Evolutionary conservation across 139 green algal species (phyloP).

Genomic region (Nannochloris sp.): DNA sequence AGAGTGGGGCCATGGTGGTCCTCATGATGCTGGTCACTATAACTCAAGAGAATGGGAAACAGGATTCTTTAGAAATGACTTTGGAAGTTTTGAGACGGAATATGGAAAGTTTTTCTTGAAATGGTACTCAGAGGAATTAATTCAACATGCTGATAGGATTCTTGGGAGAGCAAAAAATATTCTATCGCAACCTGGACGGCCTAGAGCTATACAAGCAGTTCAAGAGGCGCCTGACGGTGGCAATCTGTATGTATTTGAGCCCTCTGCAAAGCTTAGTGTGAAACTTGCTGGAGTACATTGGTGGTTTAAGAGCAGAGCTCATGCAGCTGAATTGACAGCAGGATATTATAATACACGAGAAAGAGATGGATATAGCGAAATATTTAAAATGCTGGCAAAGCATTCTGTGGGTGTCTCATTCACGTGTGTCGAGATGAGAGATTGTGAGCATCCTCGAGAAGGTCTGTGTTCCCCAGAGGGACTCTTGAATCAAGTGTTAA

Average conservation of each 20-base stretch:
- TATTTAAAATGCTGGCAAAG: conserved; percentile 49
- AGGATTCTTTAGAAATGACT: conserved; percentile 79
- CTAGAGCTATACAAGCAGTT: conserved; percentile 43
- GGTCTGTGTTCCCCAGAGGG: conserved; percentile 80
- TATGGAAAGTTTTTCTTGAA: conserved; percentile 92
- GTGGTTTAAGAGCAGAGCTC: conserved; percentile 90
- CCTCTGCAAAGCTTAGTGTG: conserved; percentile 55
- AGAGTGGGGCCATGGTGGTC: conserved; percentile 80
- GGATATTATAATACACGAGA: conserved; percentile 97
- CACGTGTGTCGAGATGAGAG: conserved; percentile 98
- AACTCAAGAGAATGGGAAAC: conserved; percentile 81
- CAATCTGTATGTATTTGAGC: conserved; percentile 24
- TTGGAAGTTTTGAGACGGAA: conserved; percentile 72
- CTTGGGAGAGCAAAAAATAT: conserved; percentile 50
- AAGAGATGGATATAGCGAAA: conserved; percentile 71
- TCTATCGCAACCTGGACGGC: conserved; percentile 49
- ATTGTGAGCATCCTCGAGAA: conserved; percentile 92
- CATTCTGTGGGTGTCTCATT: conserved; percentile 78
- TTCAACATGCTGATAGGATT: conserved; percentile 76
- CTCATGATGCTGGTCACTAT: conserved; percentile 90
- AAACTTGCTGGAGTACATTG: conserved; percentile 98
- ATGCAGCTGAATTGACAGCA: conserved; percentile 94
- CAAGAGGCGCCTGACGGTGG: conserved; percentile 24
- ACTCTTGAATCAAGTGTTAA: conserved; percentile 72
- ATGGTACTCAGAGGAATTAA: conserved; percentile 85